Base-by-base conservation (phyloP, 2,329 filamentous ascomycete genomes). In the Aspergillus carbonarius region DNA sequence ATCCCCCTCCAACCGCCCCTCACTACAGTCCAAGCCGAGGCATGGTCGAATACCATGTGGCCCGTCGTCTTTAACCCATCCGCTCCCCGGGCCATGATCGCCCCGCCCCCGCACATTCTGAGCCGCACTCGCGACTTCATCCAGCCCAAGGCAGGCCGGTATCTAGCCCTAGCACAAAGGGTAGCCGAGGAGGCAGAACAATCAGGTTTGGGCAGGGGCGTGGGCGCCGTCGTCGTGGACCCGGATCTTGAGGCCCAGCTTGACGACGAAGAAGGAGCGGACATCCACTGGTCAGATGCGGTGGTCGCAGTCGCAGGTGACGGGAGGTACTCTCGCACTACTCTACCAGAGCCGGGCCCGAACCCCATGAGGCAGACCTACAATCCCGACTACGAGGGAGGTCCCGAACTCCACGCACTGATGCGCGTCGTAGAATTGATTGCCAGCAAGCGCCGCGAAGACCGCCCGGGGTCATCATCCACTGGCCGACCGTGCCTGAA, bases 141-240 rank as follows among this genome's bases (percentile, higher is more conserved):
- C 15, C 66, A 72, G 32, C 74, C 71, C 1, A 64, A 66, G 6
- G 75, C 76, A 20, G 75, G 76, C 0, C 62, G 66, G 20, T 80
- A 78, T 44, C 63, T 81, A 15, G 66, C 72, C 7, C 66, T 81
- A 1, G 78, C 78, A 8, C 66, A 66, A 35, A 63, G 67, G 34
- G 70, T 79, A 30, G 78, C 76, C 1, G 57, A 67, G 4, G 76
- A 79, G 64, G 71, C 76, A 23, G 65, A 71, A 40, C 55, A 68
- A 47, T 69, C 68, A 1, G 72, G 74, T 7, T 70, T 70, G 25
- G 78, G 78, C 18, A 72, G 77, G 15, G 62, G 67, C 0, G 70
- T 80, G 4, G 78, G 78, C 27, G 78, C 76, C 7, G 78, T 81
- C 12, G 71, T 79, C 18, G 78, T 80, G 23, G 78, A 81, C 58